Percentiles rank a stretch among this genome's conserved stretches.
Conservation (phyloP, 768 basidiomycete genomes). For the Russula foetens region DNA sequence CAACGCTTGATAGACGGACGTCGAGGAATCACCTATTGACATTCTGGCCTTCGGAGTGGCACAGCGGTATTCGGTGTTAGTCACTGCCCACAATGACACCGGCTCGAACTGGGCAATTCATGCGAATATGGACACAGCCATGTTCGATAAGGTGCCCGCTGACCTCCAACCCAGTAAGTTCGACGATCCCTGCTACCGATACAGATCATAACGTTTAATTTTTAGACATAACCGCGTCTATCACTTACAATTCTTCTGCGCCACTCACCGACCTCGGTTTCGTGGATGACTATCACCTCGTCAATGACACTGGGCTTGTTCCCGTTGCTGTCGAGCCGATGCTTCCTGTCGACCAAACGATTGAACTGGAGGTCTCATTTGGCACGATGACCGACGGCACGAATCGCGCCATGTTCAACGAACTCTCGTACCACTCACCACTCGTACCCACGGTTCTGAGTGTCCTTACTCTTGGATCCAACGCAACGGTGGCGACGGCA, state of each 20-base stretch:
- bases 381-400: conserved; percentile 82
- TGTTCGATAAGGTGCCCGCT: conserved; percentile 81
- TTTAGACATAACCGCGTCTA: conserved; percentile 72
- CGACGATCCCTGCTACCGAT: neutral
- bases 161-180: conserved; percentile 64
- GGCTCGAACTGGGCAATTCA: conserved; percentile 79
- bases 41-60: conserved; percentile 71
- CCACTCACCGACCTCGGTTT: conserved; percentile 44
- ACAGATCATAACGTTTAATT: neutral
- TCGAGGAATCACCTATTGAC: conserved; percentile 64
- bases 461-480: conserved; percentile 63
- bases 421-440: conserved; percentile 58
- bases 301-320: conserved; percentile 61
- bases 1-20: conserved; percentile 50
- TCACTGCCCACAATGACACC: conserved; percentile 83
- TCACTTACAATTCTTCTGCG: conserved; percentile 59
- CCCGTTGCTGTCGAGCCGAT: conserved; percentile 50
- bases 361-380: conserved; percentile 68
- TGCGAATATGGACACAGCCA: conserved; percentile 80
- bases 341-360: conserved; percentile 42
- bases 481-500: conserved; percentile 54
- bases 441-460: conserved; percentile 73
- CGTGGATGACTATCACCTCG: conserved; percentile 49
- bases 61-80: conserved; percentile 89
- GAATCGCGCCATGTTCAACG: conserved; percentile 74